Conservation (phyloP, 306 rosid genomes). For the Prunus mume region DNA sequence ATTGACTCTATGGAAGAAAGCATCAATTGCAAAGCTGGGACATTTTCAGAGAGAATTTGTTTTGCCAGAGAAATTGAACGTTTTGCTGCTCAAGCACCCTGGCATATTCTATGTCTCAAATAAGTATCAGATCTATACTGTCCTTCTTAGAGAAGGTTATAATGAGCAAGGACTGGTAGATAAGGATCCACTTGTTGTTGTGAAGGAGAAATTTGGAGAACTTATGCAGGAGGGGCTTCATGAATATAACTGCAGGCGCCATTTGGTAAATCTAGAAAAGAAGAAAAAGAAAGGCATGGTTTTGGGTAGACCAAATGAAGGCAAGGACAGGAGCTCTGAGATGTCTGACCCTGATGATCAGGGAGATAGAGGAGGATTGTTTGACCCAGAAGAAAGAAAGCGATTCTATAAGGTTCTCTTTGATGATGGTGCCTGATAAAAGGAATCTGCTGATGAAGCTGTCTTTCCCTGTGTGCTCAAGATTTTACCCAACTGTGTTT, state of each 20-base stretch:
- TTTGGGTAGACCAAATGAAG: conserved; percentile 41
- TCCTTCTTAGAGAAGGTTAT: conserved; percentile 77
- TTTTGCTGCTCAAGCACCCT: conserved; percentile 73
- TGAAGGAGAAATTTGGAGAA: conserved; percentile 82
- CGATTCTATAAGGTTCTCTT: conserved; percentile 78
- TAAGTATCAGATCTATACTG: conserved; percentile 70
- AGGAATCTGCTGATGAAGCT: conserved; percentile 89
- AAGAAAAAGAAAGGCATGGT: conserved; percentile 53
- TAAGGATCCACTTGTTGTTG: conserved; percentile 72
- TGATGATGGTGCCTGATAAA: conserved; percentile 64
- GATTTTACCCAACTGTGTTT: conserved; percentile 77
- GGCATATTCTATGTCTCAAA: conserved; percentile 79
- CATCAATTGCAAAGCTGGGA: conserved; percentile 70
- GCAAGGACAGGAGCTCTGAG: conserved; percentile 27
- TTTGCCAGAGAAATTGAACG: conserved; percentile 64
- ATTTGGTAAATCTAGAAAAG: conserved; percentile 51
- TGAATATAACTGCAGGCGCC: conserved; percentile 68
- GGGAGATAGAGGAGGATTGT: conserved; percentile 54
- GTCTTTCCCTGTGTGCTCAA: conserved; percentile 85
- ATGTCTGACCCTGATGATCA: conserved; percentile 35
- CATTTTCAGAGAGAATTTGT: conserved; percentile 71
- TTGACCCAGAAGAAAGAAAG: conserved; percentile 88
- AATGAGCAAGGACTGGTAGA: conserved; percentile 57
- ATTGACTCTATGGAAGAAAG: conserved; percentile 77
- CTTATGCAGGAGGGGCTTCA: conserved; percentile 94